Conservation (phyloP, 768 basidiomycete species). For the Lentinula sp. region DNA sequence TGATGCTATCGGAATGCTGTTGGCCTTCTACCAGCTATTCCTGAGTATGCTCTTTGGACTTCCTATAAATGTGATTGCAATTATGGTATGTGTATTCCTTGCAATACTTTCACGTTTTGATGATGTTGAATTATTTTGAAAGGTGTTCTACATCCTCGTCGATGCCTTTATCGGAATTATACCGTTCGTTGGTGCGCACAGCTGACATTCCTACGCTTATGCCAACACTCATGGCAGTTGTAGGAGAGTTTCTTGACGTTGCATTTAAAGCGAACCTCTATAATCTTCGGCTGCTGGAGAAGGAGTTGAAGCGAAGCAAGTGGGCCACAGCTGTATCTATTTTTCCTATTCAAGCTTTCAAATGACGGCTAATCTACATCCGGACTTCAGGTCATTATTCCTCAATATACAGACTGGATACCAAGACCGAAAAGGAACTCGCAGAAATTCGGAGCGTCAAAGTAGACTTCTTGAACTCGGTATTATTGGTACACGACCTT, state of each 20-base stretch:
- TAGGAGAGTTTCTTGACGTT: conserved; percentile 10
- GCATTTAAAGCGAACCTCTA: conserved; percentile 11
- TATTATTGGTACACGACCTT: background rate
- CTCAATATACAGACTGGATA: conserved; percentile 7
- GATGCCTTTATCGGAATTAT: conserved; percentile 9
- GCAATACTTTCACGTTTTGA: background rate
- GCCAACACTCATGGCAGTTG: background rate
- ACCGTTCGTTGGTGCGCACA: conserved; percentile 1
- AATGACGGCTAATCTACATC: background rate
- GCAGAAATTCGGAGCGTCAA: background rate
- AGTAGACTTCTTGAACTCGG: background rate
- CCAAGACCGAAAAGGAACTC: background rate
- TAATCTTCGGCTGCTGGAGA: conserved; percentile 8
- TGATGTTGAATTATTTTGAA: background rate
- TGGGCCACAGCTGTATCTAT: conserved; percentile 6
- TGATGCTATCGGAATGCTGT: conserved; percentile 5
- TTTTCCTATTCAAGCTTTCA: background rate
- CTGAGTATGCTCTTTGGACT: conserved; percentile 10
- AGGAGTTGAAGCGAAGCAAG: conserved; percentile 6
- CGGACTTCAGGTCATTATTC: conserved; percentile 6
- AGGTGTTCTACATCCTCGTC: conserved; percentile 6
- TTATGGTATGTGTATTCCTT: conserved; percentile 2
- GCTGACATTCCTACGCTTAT: background rate
- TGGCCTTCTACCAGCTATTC: conserved; percentile 8
- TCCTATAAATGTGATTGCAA: conserved; percentile 1